Evolutionary conservation across 768 basidiomycete species (phyloP).

Genomic region (Amanita fuliginea): DNA sequence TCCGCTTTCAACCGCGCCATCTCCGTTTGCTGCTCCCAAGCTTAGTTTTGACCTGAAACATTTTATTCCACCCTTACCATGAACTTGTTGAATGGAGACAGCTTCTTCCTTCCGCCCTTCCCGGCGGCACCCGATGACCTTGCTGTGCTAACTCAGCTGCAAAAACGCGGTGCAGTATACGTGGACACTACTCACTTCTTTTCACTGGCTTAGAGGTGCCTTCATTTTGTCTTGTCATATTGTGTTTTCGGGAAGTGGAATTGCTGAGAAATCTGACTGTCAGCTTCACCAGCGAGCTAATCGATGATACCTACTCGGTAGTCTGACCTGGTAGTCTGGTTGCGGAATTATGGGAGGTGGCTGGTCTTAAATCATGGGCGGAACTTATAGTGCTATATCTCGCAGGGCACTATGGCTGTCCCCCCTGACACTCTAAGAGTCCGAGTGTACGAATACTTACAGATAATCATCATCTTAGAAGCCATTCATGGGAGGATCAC

Average conservation of each 20-base stretch:
- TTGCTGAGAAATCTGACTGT: not conserved
- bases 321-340: constrained; percentile 8
- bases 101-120: constrained; percentile 42
- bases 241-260: not conserved
- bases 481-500: not conserved
- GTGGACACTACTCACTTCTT: constrained; percentile 35
- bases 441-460: not conserved
- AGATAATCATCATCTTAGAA: not conserved
- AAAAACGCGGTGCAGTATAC: not conserved
- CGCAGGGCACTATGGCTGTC: constrained; percentile 24
- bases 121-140: constrained; percentile 31
- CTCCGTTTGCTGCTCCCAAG: constrained; percentile 45
- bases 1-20: constrained; percentile 71
- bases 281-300: not conserved
- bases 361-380: constrained; percentile 36
- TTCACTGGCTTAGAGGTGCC: constrained; percentile 32
- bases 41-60: not conserved
- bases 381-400: constrained; percentile 40
- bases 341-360: constrained; percentile 31
- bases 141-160: constrained; percentile 16
- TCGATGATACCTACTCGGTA: constrained; percentile 4
- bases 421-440: constrained; percentile 6
- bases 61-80: constrained; percentile 24
- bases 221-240: not conserved
- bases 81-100: constrained; percentile 72